Percentiles rank a stretch among this genome's conserved stretches.
phyloP scores from a whole-genome alignment of 345 rosid species.

The Lumnitzera littorea region DNA sequence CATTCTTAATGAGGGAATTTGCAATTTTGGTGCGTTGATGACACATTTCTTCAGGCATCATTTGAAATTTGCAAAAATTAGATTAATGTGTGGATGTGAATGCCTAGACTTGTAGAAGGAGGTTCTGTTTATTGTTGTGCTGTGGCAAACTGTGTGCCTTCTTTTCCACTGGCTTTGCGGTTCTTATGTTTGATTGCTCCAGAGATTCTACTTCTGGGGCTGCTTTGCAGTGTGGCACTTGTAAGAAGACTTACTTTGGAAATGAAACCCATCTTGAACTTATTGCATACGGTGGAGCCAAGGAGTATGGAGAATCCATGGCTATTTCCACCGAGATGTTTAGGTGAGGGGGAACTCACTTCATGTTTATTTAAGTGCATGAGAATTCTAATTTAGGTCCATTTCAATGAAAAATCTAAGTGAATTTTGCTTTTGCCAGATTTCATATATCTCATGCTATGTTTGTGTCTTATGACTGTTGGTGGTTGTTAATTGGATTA shows the following conservation, averaged over 20 bases:
- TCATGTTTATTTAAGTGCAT: neutral
- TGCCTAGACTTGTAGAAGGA: too few relatives aligned
- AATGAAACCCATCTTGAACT: constrained; percentile 65
- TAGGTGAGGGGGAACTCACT: constrained; percentile 22
- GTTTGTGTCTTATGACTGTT: neutral
- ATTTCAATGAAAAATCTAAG: neutral
- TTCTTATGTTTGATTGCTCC: constrained; percentile 14
- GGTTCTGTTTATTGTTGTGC: too few relatives aligned
- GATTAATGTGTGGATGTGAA: too few relatives aligned
- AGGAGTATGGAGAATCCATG: constrained; percentile 44
- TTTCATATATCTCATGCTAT: neutral
- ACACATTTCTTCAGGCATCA: neutral
- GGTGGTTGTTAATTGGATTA: constrained; percentile 16
- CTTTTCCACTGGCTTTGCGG: neutral
- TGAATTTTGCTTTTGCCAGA: constrained; percentile 15
- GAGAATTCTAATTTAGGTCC: neutral
- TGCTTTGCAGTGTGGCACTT: constrained; percentile 48
- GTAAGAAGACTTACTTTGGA: constrained; percentile 54
- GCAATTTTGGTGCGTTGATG: neutral
- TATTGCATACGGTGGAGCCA: constrained; percentile 45
- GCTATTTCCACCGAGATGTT: constrained; percentile 48
- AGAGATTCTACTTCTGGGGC: constrained; percentile 38
- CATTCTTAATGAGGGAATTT: neutral
- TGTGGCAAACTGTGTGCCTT: too few relatives aligned
- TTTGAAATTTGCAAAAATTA: too few relatives aligned